Evolutionary conservation across 2,329 filamentous ascomycete species (phyloP), one percentile per base, ranked within the genome.

Genomic region (Gyromitra esculenta): DNA sequence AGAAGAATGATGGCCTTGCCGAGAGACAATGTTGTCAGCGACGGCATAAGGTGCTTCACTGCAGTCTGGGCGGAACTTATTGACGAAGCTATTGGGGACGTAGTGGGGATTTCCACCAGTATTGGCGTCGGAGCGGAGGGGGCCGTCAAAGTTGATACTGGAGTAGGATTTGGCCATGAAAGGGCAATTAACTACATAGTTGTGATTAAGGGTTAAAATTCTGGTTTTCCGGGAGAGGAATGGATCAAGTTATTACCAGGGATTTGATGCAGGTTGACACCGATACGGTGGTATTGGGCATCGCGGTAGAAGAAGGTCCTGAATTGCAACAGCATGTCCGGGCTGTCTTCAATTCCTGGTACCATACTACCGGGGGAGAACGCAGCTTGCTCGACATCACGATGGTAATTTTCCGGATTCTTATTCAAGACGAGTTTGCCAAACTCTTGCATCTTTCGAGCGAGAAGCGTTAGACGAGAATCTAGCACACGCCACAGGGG

Each of bases 1-100:
- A 79, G 88, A 86, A 83, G 84, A 87, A 82, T 85, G 87, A 79
- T 88, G 86, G 78, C 85, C 86, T 82, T 88, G 87, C 64, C 86
- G 84, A 76, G 84, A 85, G 54, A 87, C 83, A 48, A 87, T 82
- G 73, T 85, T 86, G 81, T 88, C 86, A 35, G 83, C 83, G 11
- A 88, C 85, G 35, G 83, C 82, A 79, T 86, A 87, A 0, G 86
- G 85, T 0, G 85, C 84, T 79, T 88, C 86, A 0, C 86, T 86
- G 0, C 82, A 82, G 75, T 88, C 87, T 0, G 85, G 85, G 0
- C 86, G 83, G 84, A 87, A 87, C 77, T 87, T 87, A 81, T 86
- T 81, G 8, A 83, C 81, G 80, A 87, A 87, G 81, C 84, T 86
- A 82, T 88, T 88, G 15, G 87, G 87, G 1, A 81, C 83, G 78